phyloP scores from a whole-genome alignment of 1,139 yeast species.

The Taphrina flavorubra region DNA sequence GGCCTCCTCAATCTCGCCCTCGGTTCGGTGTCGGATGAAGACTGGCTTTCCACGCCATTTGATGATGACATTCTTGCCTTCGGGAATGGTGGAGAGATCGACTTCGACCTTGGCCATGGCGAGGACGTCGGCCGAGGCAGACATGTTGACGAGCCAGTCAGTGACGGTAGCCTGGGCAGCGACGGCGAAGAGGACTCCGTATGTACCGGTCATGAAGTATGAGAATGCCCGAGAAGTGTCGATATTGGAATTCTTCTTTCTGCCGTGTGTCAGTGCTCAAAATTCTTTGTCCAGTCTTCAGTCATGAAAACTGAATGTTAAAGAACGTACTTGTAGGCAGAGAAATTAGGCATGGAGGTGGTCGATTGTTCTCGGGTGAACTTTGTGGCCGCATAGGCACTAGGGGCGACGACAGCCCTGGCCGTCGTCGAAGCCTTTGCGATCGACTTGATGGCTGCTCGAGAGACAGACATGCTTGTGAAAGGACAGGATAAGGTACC shows the following conservation, averaged over 20 bases:
- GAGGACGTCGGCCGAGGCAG: slow-evolving; percentile 98
- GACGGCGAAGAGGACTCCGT: slow-evolving; percentile 92
- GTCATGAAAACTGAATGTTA: too few relatives aligned
- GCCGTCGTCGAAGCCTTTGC: slow-evolving; percentile 23
- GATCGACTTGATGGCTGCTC: slow-evolving; percentile 37
- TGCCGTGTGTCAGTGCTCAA: not conserved
- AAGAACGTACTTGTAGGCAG: slow-evolving; percentile 40
- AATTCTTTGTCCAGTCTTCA: too few relatives aligned
- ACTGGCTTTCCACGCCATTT: slow-evolving; percentile 99
- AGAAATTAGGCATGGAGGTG: slow-evolving; percentile 43
- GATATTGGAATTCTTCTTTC: slow-evolving; percentile 40
- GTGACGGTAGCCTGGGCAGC: slow-evolving; percentile 95
- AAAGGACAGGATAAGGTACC: not conserved
- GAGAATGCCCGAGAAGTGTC: slow-evolving; percentile 83
- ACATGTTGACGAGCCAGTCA: slow-evolving; percentile 87
- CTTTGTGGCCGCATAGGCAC: slow-evolving; percentile 19
- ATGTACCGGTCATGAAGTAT: slow-evolving; percentile 97
- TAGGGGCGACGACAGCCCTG: slow-evolving; percentile 22
- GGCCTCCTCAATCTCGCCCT: slow-evolving; percentile 92
- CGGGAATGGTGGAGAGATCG: slow-evolving; percentile 90
- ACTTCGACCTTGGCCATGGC: slow-evolving; percentile 99
- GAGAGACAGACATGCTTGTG: slow-evolving; percentile 31
- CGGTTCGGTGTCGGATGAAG: slow-evolving; percentile 98
- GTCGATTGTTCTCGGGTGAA: slow-evolving; percentile 37
- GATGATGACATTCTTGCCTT: slow-evolving; percentile 96